phyloP scores from a whole-genome alignment of 2,329 filamentous ascomycete genomes.

The Apiospora arundinis region DNA sequence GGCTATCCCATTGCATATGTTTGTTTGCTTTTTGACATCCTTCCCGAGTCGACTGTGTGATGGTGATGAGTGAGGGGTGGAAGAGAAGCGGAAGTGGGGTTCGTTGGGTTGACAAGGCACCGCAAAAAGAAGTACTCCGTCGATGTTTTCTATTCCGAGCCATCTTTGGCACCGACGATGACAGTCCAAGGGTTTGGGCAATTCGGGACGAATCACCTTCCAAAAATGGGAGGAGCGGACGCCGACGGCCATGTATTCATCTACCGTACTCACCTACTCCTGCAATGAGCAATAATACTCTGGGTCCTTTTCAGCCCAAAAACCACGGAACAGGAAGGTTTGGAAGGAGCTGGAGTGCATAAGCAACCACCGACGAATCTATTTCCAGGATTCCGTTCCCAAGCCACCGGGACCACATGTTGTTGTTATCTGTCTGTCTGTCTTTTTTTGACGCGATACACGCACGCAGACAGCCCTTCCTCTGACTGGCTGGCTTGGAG shows the following conservation, averaged over 20 bases:
- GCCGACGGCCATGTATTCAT: neutral
- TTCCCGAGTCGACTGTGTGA: neutral
- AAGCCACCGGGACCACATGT: slow-evolving; percentile 2
- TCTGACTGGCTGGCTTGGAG: neutral
- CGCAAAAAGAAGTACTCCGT: neutral
- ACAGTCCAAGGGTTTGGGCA: neutral
- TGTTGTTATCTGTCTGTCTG: neutral
- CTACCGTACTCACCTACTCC: neutral
- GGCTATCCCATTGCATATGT: slow-evolving; percentile 9
- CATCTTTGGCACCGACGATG: neutral
- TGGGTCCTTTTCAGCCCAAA: neutral
- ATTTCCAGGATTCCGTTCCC: neutral
- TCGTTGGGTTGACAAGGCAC: neutral
- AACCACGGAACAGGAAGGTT: slow-evolving; percentile 9
- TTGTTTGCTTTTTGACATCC: slow-evolving; percentile 10
- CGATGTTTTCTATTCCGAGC: neutral
- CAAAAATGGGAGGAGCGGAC: neutral
- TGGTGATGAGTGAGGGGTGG: neutral
- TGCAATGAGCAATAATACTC: slow-evolving; percentile 5
- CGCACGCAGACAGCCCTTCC: neutral
- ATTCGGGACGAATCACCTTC: slow-evolving; percentile 1
- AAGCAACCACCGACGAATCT: slow-evolving; percentile 2
- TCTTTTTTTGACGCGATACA: neutral
- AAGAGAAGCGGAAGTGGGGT: neutral
- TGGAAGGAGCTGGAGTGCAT: slow-evolving; percentile 15